phyloP scores from a whole-genome alignment of 176 grass and related monocot genomes.

The Oryza meyeriana region DNA sequence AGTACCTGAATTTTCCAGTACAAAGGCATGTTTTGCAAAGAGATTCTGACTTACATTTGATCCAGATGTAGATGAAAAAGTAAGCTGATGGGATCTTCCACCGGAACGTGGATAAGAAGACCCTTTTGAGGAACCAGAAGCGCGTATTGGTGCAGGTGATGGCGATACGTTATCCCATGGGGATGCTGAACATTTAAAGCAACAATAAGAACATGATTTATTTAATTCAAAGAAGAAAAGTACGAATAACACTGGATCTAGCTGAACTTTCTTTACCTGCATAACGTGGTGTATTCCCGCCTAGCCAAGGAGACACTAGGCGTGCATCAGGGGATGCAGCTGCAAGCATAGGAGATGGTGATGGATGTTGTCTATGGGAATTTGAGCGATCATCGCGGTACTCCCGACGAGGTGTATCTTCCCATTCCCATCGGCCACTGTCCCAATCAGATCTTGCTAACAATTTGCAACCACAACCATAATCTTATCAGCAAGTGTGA shows the following conservation, averaged over 20 bases:
- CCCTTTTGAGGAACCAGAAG: constrained; percentile 81
- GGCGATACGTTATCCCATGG: constrained; percentile 81
- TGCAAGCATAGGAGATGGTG: constrained; percentile 74
- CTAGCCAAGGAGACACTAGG: constrained; percentile 92
- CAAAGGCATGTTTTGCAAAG: background rate
- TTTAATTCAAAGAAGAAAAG: constrained; percentile 23
- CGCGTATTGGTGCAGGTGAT: constrained; percentile 77
- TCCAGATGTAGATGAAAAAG: constrained; percentile 45
- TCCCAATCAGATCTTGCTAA: constrained; percentile 89
- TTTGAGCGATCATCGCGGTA: constrained; percentile 52
- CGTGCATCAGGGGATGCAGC: constrained; percentile 94
- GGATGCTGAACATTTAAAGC: constrained; percentile 51
- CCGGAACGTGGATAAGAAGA: constrained; percentile 53
- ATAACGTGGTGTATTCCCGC: constrained; percentile 57
- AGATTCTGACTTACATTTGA: constrained; percentile 53
- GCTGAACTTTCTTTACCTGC: constrained; percentile 41
- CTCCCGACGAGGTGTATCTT: constrained; percentile 75
- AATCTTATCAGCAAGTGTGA: constrained; percentile 26
- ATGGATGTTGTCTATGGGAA: constrained; percentile 57
- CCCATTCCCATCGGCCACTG: constrained; percentile 87
- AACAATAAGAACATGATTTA: background rate
- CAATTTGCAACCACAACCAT: constrained; percentile 16
- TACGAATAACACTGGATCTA: background rate
- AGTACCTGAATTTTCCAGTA: background rate
- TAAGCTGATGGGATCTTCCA: constrained; percentile 69